phyloP scores from a whole-genome alignment of 441 rosid species.

The Gossypium davidsonii region DNA sequence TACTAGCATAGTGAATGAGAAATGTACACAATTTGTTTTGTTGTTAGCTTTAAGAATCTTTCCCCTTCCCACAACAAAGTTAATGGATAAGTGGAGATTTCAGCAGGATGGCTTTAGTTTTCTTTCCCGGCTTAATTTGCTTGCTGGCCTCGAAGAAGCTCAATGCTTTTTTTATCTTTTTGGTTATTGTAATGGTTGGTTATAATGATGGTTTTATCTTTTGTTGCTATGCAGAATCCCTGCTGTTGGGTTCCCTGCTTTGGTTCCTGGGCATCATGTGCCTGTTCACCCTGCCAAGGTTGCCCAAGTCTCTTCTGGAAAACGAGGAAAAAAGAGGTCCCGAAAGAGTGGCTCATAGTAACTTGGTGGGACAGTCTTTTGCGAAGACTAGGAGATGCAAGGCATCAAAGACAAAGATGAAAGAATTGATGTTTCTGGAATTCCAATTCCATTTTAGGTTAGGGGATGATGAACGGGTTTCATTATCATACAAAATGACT shows the following conservation, averaged over 20 bases:
- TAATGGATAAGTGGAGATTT: background rate
- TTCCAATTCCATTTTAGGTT: background rate
- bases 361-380: conserved; percentile 14
- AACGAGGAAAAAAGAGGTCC: conserved; percentile 32
- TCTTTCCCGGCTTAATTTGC: background rate
- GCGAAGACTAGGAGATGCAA: conserved; percentile 41
- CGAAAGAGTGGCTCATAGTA: conserved; percentile 31
- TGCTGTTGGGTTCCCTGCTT: conserved; percentile 94
- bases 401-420: conserved; percentile 51
- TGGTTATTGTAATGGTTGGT: background rate
- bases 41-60: background rate
- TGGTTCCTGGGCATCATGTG: conserved; percentile 75
- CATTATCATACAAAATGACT: background rate
- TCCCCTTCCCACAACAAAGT: background rate
- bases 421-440: conserved; percentile 10
- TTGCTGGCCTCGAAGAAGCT: background rate
- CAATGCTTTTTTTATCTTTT: background rate
- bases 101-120: background rate
- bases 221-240: conserved; percentile 50
- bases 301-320: conserved; percentile 26
- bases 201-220: background rate
- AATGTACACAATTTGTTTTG: background rate
- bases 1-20: background rate
- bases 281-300: conserved; percentile 35
- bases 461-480: background rate